These are phyloP conservation scores for Synchytrium microbalum DNA, from an alignment of 371 early-diverging fungal species.

Conservation along the genomic window DNA sequence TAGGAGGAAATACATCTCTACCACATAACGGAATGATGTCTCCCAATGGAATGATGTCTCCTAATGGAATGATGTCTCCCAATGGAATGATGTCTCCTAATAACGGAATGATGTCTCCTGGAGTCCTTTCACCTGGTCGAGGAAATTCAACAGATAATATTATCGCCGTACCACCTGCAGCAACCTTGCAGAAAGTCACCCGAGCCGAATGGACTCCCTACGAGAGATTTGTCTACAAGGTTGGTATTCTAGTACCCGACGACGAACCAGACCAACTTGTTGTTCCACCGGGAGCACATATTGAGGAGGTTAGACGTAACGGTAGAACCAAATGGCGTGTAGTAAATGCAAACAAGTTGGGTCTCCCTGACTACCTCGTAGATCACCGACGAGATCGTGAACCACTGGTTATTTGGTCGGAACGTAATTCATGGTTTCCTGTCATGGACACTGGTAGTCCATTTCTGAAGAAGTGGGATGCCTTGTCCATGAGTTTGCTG, in stretches of 20 bases:
- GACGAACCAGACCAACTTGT: constrained; percentile 31
- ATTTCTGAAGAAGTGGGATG: constrained; percentile 39
- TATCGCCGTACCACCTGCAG: too few relatives aligned
- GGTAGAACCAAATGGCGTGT: constrained; percentile 30
- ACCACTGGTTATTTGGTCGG: constrained; percentile 22
- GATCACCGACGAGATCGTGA: constrained; percentile 21
- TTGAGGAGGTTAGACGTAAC: constrained; percentile 35
- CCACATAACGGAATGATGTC: too few relatives aligned
- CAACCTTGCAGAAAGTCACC: too few relatives aligned
- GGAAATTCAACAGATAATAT: too few relatives aligned
- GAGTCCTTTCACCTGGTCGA: too few relatives aligned
- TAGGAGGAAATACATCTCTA: too few relatives aligned
- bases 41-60: too few relatives aligned
- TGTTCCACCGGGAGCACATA: constrained; percentile 30
- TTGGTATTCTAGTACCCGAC: constrained; percentile 35
- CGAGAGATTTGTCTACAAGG: constrained; percentile 29
- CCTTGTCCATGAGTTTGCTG: constrained; percentile 29
- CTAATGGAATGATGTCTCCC: too few relatives aligned
- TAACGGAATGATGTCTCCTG: too few relatives aligned
- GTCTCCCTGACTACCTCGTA: constrained; percentile 32
- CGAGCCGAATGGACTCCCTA: constrained; percentile 11
- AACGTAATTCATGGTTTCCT: constrained; percentile 18
- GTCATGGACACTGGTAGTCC: constrained; percentile 22
- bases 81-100: too few relatives aligned
- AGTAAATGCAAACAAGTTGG: constrained; percentile 15